Base-by-base conservation (phyloP, 2,329 filamentous ascomycete species). In the Teratosphaeria pseudoeucalypti region DNA sequence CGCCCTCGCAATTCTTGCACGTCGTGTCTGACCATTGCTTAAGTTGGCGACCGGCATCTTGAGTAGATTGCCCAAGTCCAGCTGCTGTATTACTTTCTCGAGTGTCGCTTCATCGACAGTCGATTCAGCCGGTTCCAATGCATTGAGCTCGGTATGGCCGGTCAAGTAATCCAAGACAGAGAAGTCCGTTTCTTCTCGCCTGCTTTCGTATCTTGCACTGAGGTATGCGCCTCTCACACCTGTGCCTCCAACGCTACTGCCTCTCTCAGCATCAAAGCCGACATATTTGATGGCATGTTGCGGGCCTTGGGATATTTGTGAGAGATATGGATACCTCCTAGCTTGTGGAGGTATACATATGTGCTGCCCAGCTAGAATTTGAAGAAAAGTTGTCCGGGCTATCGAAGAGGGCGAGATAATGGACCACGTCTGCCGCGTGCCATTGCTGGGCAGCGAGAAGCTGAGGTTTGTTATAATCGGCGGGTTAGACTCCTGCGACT, bases 1-100 rank as follows among this genome's bases (percentile, higher is more conserved):
- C 0, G 92, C 91, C 67, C 90, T 89, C 1, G 91, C 94, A 65
- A 99, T 96, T 62, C 90, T 84, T 7, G 92, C 89, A 58, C 94
- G 80, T 63, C 92, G 81, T 6, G 89, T 92, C 74, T 99, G 94
- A 0, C 94, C 94, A 73, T 97, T 96, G 71, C 91, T 96, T 58
- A 99, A 76, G 71, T 94, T 95, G 27, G 89, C 84, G 7, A 97
- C 89, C 0, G 92, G 92, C 71, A 96, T 86, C 47, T 88, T 81
- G 1, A 95, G 76, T 54, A 97, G 78, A 9, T 81, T 77, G 0
- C 80, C 77, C 14, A 99, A 77, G 56, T 82, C 82, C 58, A 99
- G 76, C 66, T 95, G 87, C 6, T 71, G 71, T 16, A 91, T 82
- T 0, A 96, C 84, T 9, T 82, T 79, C 14, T 80, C 73, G 47